These are phyloP conservation scores for Colletotrichum brevisporum DNA, from an alignment of 2,329 filamentous ascomycete species.

Conservation along the genomic window DNA sequence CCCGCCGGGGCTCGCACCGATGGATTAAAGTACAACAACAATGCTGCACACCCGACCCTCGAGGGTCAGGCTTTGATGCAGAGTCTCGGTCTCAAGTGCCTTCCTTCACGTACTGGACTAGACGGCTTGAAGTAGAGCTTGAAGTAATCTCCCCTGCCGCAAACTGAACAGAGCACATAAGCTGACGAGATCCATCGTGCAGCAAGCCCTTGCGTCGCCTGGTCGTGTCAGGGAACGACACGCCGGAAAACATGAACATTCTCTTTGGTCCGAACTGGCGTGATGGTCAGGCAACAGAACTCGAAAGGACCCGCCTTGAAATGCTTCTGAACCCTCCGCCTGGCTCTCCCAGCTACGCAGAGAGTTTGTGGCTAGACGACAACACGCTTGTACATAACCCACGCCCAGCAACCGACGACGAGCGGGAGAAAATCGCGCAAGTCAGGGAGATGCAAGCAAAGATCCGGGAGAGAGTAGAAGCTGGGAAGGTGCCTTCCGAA, in stretches of 20 bases:
- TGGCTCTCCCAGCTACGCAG: neutral
- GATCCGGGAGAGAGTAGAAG: neutral
- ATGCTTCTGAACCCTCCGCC: slow-evolving; percentile 1
- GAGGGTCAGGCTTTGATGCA: neutral
- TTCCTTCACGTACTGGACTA: too few relatives aligned
- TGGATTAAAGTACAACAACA: slow-evolving; percentile 2
- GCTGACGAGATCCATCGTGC: too few relatives aligned
- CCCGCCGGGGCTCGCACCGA: neutral
- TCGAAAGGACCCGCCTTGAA: neutral
- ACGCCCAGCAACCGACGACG: neutral
- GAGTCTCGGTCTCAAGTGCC: too few relatives aligned
- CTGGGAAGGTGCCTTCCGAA: neutral
- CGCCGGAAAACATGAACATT: neutral
- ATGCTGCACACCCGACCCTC: neutral
- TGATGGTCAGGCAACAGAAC: neutral
- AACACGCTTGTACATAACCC: neutral
- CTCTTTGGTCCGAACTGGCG: slow-evolving; percentile 6
- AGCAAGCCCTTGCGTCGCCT: slow-evolving; percentile 3
- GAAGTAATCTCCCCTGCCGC: too few relatives aligned
- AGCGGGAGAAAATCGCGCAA: neutral
- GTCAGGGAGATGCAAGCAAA: slow-evolving; percentile 7
- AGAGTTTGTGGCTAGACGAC: neutral
- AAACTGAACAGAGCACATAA: too few relatives aligned
- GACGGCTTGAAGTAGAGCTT: too few relatives aligned
- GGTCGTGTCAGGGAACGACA: slow-evolving; percentile 6